Base-by-base conservation (phyloP, 139 green algal species). In the Auxenochlorella protothecoides region DNA sequence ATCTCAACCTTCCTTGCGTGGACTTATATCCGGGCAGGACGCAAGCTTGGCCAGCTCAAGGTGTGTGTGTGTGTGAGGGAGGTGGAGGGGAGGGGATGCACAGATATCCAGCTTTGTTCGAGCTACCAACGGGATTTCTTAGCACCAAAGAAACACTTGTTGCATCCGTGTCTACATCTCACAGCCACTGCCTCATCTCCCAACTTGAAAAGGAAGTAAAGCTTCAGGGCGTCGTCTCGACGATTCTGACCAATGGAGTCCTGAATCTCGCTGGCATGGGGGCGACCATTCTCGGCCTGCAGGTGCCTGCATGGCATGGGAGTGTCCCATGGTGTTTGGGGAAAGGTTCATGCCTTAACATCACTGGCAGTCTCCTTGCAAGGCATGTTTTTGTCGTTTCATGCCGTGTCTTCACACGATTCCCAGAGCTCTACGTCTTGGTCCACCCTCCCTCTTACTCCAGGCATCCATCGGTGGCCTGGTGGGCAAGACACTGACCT, bases 401-500 rank as follows among this genome's bases (percentile, higher is more conserved):
- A 44, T 44, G 27, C 27, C 27, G 27, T 44, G 27, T 1, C 27
- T 44, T 44, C 27, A 44, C 27, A 44, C 27, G 27, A 44, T 44
- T 2, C 27, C 27, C 27, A 44, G 27, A 44, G 27, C 27, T 44
- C 27, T 0, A 44, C 0, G 1, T 44, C 27, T 44, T 44, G 27
- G 27, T 44, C 27, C 27, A 44, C 27, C 65, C 62, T n/a, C 6
- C 13, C 59, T 12, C 61, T 63, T 2, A 5, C 77, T 95, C 59
- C 87, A 97, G 81, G 74, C 80, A 4, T 80, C 76, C 66, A 79
- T 90, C 54, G 88, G 88, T 11, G 77, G 85, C 6, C 84, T 97
- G 63, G 90, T 97, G 55, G 88, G 82, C 72, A 97, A 97, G 85
- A 92, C 88, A 4, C 85, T 97, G 53, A 82, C 87, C 11, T 80